Base-by-base conservation (phyloP, 495 filamentous ascomycete genomes). In the Neurospora sublineolata region DNA sequence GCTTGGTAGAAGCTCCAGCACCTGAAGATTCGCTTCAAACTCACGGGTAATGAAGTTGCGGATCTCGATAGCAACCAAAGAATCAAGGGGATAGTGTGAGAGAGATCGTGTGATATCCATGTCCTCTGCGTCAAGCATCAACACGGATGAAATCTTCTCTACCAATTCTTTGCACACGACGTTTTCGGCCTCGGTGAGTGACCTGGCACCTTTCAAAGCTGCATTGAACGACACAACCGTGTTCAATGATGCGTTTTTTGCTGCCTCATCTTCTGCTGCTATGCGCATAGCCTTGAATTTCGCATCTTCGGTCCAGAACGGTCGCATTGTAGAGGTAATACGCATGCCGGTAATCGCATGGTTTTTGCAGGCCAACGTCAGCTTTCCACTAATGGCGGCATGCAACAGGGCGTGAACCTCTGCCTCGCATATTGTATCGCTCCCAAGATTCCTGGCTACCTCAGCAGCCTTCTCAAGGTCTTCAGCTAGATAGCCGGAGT, bases 401-500 rank as follows among this genome's bases (percentile, higher is more conserved):
- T 79, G 80, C 9, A 87, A 79, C 1, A 87, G 77, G 0, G 84
- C 82, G 5, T 85, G 73, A 3, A 87, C 84, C 73, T 87, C 85
- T 23, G 82, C 80, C 71, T 86, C 84, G 77, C 83, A 84, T 72
- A 86, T 85, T 64, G 78, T 84, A 72, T 86, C 82, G 72, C 83
- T 82, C 23, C 84, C 84, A 0, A 86, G 77, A 72, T 84, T 85
- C 44, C 81, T 77, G 4, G 80, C 80, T 3, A 86, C 84, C 70
- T 83, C 82, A 20, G 82, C 84, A 1, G 81, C 81, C 69, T 82
- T 82, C 46, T 83, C 83, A 0, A 79, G 77, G 72, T 86, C 74
- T 67, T 84, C 81, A 4, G 82, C 83, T 8, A 88, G 80, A 82
- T 87, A 88, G 20, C 88, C 88, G 0, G 86, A 85, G 64, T 84